These are phyloP conservation scores for Thielaviopsis ethacetica DNA, from an alignment of 2,329 filamentous ascomycete genomes.

Conservation along the genomic window DNA sequence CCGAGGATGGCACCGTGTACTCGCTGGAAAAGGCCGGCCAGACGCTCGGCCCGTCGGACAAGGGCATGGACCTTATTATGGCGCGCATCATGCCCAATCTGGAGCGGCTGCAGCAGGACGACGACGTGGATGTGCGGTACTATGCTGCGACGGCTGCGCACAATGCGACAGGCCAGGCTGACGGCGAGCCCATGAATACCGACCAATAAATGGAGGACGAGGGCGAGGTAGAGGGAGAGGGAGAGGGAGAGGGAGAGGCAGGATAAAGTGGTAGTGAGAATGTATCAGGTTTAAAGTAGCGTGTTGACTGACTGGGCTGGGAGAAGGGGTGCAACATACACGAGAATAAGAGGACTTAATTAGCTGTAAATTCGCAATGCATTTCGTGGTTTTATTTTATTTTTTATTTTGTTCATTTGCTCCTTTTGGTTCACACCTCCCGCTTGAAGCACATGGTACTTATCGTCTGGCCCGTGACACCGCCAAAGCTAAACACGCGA, in stretches of 20 bases:
- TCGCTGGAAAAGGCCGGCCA: slow-evolving; percentile 65
- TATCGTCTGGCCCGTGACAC: slow-evolving; percentile 74
- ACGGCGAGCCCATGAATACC: slow-evolving; percentile 46
- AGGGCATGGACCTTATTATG: slow-evolving; percentile 66
- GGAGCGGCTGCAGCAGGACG: slow-evolving; percentile 90
- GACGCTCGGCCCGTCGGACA: slow-evolving; percentile 46
- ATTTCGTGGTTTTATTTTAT: not conserved
- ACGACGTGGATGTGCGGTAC: slow-evolving; percentile 95
- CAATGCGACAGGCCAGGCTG: slow-evolving; percentile 29
- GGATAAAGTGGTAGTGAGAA: not conserved
- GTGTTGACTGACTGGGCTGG: too few relatives aligned
- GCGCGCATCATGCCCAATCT: slow-evolving; percentile 76
- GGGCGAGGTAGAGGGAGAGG: not conserved
- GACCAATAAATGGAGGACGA: slow-evolving; percentile 36
- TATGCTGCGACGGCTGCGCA: slow-evolving; percentile 83
- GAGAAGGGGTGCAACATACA: not conserved
- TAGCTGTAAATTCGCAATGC: not conserved
- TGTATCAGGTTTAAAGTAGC: too few relatives aligned
- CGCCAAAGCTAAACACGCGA: slow-evolving; percentile 76
- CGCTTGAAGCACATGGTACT: slow-evolving; percentile 65
- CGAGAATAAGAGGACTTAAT: not conserved
- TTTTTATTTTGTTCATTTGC: not conserved
- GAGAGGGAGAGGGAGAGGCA: not conserved
- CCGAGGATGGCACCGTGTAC: slow-evolving; percentile 72
- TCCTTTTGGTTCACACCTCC: slow-evolving; percentile 18